A percentile compares a stretch with the other conserved stretches of the same genome.
Evolutionary conservation across 2,329 filamentous ascomycete species (phyloP).

Genomic region (Lecanoromycetidae sp.): DNA sequence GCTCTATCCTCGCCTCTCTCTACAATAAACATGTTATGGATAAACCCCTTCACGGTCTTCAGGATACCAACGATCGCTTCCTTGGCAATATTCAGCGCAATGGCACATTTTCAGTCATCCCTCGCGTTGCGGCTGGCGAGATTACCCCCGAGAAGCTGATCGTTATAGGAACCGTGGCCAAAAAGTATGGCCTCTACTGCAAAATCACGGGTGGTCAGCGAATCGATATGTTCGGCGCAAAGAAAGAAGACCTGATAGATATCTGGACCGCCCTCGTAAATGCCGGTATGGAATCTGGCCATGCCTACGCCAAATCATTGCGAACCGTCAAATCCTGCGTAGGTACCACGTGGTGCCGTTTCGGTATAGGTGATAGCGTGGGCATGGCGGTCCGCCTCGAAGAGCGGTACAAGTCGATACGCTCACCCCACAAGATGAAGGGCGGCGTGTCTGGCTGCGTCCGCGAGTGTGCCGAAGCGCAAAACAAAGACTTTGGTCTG

Average conservation of each 20-base stretch:
- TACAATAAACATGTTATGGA: constrained; percentile 79
- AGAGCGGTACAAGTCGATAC: constrained; percentile 82
- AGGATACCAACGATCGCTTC: constrained; percentile 84
- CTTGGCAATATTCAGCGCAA: constrained; percentile 84
- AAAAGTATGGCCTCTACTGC: constrained; percentile 72
- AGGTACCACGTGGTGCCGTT: constrained; percentile 82
- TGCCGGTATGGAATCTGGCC: constrained; percentile 79
- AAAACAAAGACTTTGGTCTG: constrained; percentile 86
- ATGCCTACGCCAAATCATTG: constrained; percentile 81
- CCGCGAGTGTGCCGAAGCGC: constrained; percentile 83
- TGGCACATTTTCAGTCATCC: constrained; percentile 80
- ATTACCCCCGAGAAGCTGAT: constrained; percentile 80
- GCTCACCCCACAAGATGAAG: constrained; percentile 84
- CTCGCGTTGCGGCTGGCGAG: constrained; percentile 70
- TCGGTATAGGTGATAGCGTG: constrained; percentile 78
- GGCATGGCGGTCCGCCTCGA: constrained; percentile 81
- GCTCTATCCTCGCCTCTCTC: constrained; percentile 65
- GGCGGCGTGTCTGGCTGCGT: constrained; percentile 83
- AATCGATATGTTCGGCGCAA: constrained; percentile 86
- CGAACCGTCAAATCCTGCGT: constrained; percentile 82
- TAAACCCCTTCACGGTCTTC: constrained; percentile 56
- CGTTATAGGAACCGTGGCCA: constrained; percentile 69
- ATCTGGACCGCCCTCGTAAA: constrained; percentile 75
- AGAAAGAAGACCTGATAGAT: constrained; percentile 68
- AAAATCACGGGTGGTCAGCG: constrained; percentile 89